phyloP scores from a whole-genome alignment of 345 rosid genomes.

The Eucalyptus victrix region DNA sequence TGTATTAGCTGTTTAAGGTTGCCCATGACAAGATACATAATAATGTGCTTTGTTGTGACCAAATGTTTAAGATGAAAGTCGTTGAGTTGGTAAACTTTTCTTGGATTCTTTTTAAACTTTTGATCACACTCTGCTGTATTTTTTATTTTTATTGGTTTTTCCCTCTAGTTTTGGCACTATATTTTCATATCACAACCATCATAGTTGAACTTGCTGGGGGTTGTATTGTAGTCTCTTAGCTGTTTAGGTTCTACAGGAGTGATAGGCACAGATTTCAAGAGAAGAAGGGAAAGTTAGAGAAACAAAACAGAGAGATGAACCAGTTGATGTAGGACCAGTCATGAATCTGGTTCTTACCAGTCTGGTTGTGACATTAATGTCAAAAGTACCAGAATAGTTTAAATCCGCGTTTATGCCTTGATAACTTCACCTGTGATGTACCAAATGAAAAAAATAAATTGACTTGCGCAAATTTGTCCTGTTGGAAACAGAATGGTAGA shows the following conservation, averaged over 20 bases:
- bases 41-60: background rate
- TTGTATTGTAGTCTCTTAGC: background rate
- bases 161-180: background rate
- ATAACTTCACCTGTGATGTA: background rate
- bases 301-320: background rate
- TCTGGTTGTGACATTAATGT: background rate
- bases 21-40: background rate
- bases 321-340: background rate
- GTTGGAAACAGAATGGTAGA: background rate
- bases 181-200: background rate
- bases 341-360: background rate
- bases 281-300: background rate
- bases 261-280: background rate
- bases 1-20: background rate
- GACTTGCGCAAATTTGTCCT: background rate
- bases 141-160: background rate
- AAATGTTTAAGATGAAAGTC: background rate
- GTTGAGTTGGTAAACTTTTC: background rate
- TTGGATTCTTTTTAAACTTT: background rate
- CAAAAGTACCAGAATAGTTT: background rate
- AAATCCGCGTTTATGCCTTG: background rate
- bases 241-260: background rate
- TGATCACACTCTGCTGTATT: background rate
- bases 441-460: background rate
- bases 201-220: background rate